A percentile compares a stretch with the other conserved stretches of the same genome.
Conservation (phyloP, 2,329 filamentous ascomycete genomes). For the Aspergillus brunneoviolaceus region DNA sequence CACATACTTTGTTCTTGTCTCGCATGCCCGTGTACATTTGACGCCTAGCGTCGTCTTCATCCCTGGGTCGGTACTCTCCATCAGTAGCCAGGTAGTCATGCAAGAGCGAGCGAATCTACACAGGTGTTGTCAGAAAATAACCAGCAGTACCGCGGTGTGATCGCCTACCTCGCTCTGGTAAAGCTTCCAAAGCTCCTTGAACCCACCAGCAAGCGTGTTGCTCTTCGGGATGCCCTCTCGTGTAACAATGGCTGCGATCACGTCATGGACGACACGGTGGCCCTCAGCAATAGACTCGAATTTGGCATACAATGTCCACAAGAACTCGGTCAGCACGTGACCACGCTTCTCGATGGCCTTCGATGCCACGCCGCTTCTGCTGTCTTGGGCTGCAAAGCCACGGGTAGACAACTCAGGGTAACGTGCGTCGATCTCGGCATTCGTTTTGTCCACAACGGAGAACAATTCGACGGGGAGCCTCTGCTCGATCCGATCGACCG, state of each 20-base stretch:
- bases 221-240: constrained; percentile 68
- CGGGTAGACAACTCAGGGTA: constrained; percentile 74
- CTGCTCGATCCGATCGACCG: constrained; percentile 88
- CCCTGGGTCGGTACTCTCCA: constrained; percentile 65
- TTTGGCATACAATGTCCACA: constrained; percentile 91
- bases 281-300: constrained; percentile 97
- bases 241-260: constrained; percentile 79
- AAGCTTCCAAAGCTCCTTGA: constrained; percentile 96
- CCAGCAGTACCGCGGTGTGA: neutral
- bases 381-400: constrained; percentile 47
- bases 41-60: constrained; percentile 51
- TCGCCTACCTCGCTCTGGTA: constrained; percentile 77
- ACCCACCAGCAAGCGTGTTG: constrained; percentile 75
- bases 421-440: constrained; percentile 87
- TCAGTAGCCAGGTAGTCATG: constrained; percentile 97
- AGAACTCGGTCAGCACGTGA: constrained; percentile 83
- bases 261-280: constrained; percentile 89
- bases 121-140: constrained; percentile 16
- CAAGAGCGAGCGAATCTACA: constrained; percentile 75
- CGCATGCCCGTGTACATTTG: constrained; percentile 51
- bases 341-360: constrained; percentile 74
- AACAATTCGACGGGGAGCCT: constrained; percentile 91
- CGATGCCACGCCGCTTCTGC: constrained; percentile 58
- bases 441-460: constrained; percentile 89
- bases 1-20: constrained; percentile 49